These are phyloP conservation scores for Crithidia thermophila DNA, from an alignment of 208 protist genomes.

Conservation along the genomic window DNA sequence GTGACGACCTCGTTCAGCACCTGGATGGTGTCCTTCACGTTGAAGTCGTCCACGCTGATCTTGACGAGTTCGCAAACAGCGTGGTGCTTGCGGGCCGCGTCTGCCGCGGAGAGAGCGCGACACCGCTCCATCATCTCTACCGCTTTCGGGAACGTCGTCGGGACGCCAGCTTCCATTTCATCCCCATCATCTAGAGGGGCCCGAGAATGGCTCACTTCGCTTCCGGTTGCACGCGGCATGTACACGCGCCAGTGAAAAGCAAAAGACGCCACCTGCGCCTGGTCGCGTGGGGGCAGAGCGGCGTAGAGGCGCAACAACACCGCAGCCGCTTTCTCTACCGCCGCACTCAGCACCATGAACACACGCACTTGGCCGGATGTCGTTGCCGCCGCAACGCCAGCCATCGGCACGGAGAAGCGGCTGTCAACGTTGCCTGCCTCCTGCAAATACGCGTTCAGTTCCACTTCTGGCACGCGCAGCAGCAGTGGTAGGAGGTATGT, in stretches of 20 bases:
- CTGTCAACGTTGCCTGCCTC: neutral
- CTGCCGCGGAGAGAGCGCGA: constrained; percentile 17
- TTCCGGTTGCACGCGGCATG: neutral
- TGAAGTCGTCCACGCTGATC: constrained; percentile 22
- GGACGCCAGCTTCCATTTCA: neutral
- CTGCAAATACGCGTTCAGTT: constrained; percentile 21
- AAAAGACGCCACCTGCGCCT: constrained; percentile 37
- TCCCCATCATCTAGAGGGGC: neutral
- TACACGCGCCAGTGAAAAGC: constrained; percentile 22
- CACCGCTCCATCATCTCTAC: constrained; percentile 19
- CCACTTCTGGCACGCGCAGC: constrained; percentile 25
- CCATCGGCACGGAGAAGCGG: neutral
- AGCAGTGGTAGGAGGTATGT: constrained; percentile 26
- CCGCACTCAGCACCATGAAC: constrained; percentile 2
- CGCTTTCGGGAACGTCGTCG: neutral
- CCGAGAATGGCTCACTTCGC: neutral
- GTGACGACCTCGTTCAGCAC: constrained; percentile 56
- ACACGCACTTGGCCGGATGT: neutral
- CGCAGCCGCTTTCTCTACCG: constrained; percentile 17
- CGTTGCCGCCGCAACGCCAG: neutral
- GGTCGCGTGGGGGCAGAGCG: constrained; percentile 37
- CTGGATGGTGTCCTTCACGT: constrained; percentile 41
- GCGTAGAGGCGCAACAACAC: constrained; percentile 41
- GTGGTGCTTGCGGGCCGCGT: constrained; percentile 25
- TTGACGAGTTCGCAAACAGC: constrained; percentile 39